Base-by-base conservation (phyloP, 2,329 filamentous ascomycete species). In the Nemania sp. region DNA sequence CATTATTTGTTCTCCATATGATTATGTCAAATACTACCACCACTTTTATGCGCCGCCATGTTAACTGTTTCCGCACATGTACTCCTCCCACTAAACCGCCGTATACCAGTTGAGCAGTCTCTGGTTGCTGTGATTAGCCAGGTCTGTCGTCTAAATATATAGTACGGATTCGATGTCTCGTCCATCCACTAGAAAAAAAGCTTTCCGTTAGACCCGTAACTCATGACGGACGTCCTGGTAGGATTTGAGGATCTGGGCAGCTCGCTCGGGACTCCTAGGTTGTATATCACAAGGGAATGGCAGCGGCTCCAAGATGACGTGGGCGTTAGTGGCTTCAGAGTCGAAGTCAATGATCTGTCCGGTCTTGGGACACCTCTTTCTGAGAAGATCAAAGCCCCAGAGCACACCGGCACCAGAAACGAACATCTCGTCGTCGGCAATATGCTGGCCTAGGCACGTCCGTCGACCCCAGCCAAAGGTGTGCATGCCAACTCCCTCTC, bases 401-500 rank as follows among this genome's bases (percentile, higher is more conserved):
- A 81, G 76, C 10, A 82, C 69, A 6, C 72, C 73, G 3, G 80
- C 80, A 20, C 78, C 80, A 7, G 78, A 76, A 47, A 83, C 75
- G 65, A 83, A 81, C 67, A 83, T 79, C 73, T 86, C 83, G 68
- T 85, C 82, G 67, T 87, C 84, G 25, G 84, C 87, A 47, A 89
- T 81, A 56, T 83, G 82, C 74, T 86, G 83, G 5, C 86, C 86
- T 4, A 87, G 79, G 67, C 86, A 89, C 13, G 82, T 81, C 63
- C 87, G 80, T 45, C 86, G 83, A 35, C 86, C 87, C 78, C 81
- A 88, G 29, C 86, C 86, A 68, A 89, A 89, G 0, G 83, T 86
- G 64, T 86, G 83, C 81, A 88, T 85, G 39, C 81, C 81, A 2
- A 76, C 73, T 39, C 80, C 80, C 69, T 83, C 80, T 65, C 86